These are phyloP conservation scores for Colletotrichum cuscutae DNA, from an alignment of 2,329 filamentous ascomycete genomes.

Conservation along the genomic window DNA sequence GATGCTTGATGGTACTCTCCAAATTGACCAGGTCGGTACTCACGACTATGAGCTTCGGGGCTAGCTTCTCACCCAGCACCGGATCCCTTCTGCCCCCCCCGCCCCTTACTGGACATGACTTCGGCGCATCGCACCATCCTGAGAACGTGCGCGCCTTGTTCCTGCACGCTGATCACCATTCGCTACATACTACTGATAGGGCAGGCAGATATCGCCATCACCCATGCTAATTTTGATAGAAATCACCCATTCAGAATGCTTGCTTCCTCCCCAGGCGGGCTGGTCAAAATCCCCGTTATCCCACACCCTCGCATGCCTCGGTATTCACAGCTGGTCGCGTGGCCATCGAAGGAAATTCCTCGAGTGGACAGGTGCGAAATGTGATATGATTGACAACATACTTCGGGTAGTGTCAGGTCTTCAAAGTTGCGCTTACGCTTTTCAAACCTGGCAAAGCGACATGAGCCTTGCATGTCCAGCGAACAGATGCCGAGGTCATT, in stretches of 20 bases:
- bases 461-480: neutral
- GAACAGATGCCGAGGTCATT: neutral
- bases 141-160: constrained; percentile 18
- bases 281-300: neutral
- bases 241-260: neutral
- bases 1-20: neutral
- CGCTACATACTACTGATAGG: constrained; percentile 9
- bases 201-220: constrained; percentile 24
- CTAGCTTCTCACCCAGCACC: neutral
- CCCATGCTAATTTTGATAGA: constrained; percentile 10
- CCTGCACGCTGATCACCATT: constrained; percentile 3
- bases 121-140: constrained; percentile 22
- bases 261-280: neutral
- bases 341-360: constrained; percentile 1
- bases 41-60: neutral
- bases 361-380: neutral
- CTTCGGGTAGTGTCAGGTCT: neutral
- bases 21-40: neutral
- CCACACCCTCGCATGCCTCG: neutral
- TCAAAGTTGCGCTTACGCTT: neutral
- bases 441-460: neutral
- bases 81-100: neutral
- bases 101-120: constrained; percentile 8
- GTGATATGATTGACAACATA: neutral
- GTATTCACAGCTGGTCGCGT: constrained; percentile 2